Evolutionary conservation across 148 eudicot genomes (phyloP), one percentile per base, ranked within the genome.

Genomic region (Limonium bicolor): DNA sequence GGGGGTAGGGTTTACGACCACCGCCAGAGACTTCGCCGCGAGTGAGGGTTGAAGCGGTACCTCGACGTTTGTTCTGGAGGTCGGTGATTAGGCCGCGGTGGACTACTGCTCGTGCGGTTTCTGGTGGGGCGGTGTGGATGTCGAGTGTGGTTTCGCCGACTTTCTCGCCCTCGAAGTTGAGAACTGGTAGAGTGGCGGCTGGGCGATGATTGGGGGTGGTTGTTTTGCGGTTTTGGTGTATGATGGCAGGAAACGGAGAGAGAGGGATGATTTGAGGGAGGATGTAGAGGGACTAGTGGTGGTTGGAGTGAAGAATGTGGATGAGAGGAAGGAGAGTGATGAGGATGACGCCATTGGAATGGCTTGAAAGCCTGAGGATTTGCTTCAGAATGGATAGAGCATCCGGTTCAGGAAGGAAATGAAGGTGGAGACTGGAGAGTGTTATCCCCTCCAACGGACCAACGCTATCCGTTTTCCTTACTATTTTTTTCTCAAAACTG

Each of bases 21-120:
- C 97, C 97, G 0, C 97, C 97, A 8, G 83, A 70, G 0, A 88
- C 97, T 39, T 88, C 94, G 7, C 65, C 92, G 20, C 94, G 92
- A 22, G 97, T 88, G 34, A 83, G 86, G 21, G 94, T 88, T 19
- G 94, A 83, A 41, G 97, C 97, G 0, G 97, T 88, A 4, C 94
- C 94, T 22, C 92, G 82, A 19, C 94, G 83, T 51, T 60, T 62
- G 76, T 84, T 84, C 16, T 64, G 72, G 54, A 80, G 77, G 68
- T 85, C 87, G 20, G 77, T 77, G 62, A 70, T 54, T 36, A 92
- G 54, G 20, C 78, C 99, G 14, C 99, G 94, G 78, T 92, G 99
- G 52, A 92, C 95, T 50, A 92, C 99, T 39, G 99, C 95, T 25
- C 99, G 82, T 0, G 99, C 84, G 46, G 99, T 92, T 0, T 78